These are phyloP conservation scores for Cercospora nicotianae DNA, from an alignment of 2,329 filamentous ascomycete genomes.

Conservation along the genomic window DNA sequence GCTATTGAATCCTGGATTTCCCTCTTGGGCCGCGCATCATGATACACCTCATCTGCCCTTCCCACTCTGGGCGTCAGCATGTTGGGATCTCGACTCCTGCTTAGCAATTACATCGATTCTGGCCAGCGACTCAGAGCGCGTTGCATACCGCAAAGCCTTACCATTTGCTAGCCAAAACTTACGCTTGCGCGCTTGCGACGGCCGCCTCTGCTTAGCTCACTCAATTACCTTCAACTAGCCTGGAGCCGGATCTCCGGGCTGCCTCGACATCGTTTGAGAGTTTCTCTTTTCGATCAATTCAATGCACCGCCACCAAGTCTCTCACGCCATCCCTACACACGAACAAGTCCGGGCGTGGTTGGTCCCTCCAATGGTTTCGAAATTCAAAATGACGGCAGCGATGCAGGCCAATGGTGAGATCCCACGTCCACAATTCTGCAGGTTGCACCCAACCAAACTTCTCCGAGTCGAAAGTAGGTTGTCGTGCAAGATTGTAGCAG, in stretches of 20 bases:
- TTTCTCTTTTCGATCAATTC: background rate
- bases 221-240: background rate
- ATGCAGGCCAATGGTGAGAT: background rate
- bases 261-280: background rate
- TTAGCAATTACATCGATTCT: background rate
- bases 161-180: background rate
- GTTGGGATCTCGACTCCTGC: background rate
- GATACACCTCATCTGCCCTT: background rate
- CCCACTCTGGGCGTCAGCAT: background rate
- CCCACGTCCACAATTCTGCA: background rate
- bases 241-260: background rate
- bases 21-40: constrained; percentile 1
- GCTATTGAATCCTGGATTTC: background rate
- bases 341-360: constrained; percentile 1
- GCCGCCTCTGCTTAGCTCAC: background rate
- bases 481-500: background rate
- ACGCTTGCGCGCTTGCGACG: constrained; percentile 5
- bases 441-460: background rate
- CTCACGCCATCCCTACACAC: background rate
- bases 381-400: background rate
- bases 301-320: background rate
- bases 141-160: background rate
- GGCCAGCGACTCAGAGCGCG: constrained; percentile 1
- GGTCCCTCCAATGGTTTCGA: background rate
- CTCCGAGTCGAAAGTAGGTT: background rate